These are phyloP conservation scores for Globisporangium heterothallicum DNA, from an alignment of 352 stramenopile genomes.

Conservation along the genomic window DNA sequence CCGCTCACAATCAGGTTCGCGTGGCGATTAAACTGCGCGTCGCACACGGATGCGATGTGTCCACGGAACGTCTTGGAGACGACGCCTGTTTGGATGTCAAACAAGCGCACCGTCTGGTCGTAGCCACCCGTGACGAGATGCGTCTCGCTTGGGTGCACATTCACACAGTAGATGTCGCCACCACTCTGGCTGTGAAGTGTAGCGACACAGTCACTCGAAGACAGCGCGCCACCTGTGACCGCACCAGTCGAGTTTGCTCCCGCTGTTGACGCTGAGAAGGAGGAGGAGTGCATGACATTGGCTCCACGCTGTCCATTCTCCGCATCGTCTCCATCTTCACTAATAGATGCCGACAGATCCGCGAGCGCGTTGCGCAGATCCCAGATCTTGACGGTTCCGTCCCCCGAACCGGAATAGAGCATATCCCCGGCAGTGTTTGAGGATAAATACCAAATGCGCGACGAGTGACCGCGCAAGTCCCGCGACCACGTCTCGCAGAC, in stretches of 20 bases:
- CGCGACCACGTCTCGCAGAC: slow-evolving; percentile 51
- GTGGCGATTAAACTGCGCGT: slow-evolving; percentile 85
- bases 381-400: slow-evolving; percentile 85
- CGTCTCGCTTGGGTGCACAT: slow-evolving; percentile 80
- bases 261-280: slow-evolving; percentile 11
- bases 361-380: slow-evolving; percentile 55
- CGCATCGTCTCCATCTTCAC: slow-evolving; percentile 31
- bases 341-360: slow-evolving; percentile 29
- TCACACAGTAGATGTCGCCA: slow-evolving; percentile 83
- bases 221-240: slow-evolving; percentile 20
- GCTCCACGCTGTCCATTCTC: slow-evolving; percentile 27
- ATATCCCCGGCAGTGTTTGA: slow-evolving; percentile 55
- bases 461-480: slow-evolving; percentile 72
- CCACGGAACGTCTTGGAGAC: slow-evolving; percentile 76
- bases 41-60: slow-evolving; percentile 76
- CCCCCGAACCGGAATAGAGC: slow-evolving; percentile 74
- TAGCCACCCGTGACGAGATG: slow-evolving; percentile 84
- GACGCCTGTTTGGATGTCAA: slow-evolving; percentile 70
- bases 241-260: slow-evolving; percentile 9
- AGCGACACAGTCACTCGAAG: slow-evolving; percentile 43
- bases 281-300: slow-evolving; percentile 25
- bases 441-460: slow-evolving; percentile 79
- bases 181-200: slow-evolving; percentile 37
- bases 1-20: slow-evolving; percentile 83
- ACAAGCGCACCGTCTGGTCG: slow-evolving; percentile 83